Evolutionary conservation across 768 basidiomycete genomes (phyloP).

Genomic region (Postia placenta): DNA sequence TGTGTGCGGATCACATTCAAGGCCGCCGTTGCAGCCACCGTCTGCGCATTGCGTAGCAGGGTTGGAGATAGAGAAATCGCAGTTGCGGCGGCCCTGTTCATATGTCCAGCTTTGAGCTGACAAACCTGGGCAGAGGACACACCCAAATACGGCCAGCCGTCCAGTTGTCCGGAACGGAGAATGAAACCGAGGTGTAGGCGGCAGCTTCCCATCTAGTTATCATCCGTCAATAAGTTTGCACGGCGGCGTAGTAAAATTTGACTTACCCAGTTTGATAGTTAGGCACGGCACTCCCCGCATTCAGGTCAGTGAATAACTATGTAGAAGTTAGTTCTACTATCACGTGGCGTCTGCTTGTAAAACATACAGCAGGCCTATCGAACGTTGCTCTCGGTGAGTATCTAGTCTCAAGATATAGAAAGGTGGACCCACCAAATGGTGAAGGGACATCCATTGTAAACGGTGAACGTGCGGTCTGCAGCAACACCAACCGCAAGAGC

Average conservation of each 20-base stretch:
- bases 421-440: slow-evolving; percentile 31
- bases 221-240: too few species aligned
- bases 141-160: slow-evolving; percentile 32
- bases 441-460: slow-evolving; percentile 37
- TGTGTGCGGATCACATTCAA: slow-evolving; percentile 28
- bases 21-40: slow-evolving; percentile 35
- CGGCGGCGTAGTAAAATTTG: neutral
- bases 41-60: slow-evolving; percentile 28
- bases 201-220: slow-evolving; percentile 23
- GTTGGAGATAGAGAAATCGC: slow-evolving; percentile 26
- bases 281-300: slow-evolving; percentile 24
- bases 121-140: neutral
- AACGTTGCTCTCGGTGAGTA: neutral
- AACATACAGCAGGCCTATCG: slow-evolving; percentile 25
- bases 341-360: neutral
- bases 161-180: slow-evolving; percentile 32
- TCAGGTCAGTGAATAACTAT: slow-evolving; percentile 26
- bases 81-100: slow-evolving; percentile 27
- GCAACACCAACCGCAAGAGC: slow-evolving; percentile 6
- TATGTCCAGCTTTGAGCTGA: neutral
- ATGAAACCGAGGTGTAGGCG: slow-evolving; percentile 18
- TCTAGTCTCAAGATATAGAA: neutral
- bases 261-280: slow-evolving; percentile 25
- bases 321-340: neutral
- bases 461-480: slow-evolving; percentile 28